Base-by-base conservation (phyloP, 1,284 basidiomycete species). In the Filobasidium uniguttulatum region DNA sequence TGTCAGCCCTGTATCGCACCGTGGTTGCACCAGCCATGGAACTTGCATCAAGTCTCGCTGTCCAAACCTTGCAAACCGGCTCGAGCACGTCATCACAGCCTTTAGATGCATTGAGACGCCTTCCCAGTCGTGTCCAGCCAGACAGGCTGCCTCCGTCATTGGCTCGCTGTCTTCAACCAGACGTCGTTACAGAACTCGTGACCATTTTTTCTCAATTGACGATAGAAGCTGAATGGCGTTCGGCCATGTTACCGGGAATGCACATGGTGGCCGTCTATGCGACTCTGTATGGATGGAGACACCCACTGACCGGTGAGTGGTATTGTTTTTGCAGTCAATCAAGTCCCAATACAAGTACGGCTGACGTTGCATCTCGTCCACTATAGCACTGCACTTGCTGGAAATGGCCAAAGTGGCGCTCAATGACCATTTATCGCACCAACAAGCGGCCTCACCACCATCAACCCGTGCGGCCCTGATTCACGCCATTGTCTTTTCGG, bases 291-390 rank as follows among this genome's bases (percentile, higher is more conserved):
- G 53, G 53, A 15, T 55, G 53, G 53, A 35, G 49, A 14, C 29
- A 48, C 33, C 53, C 53, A 5, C 31, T 55, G 3, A 49, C 52
- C 26, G 53, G 53, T 55, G 35, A 48, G 53, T 41, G n/a, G n/a
- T 20, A 9, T 17, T 26, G n/a, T n/a, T n/a, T n/a, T n/a, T n/a
- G n/a, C n/a, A n/a, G n/a, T n/a, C n/a, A n/a, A n/a, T n/a, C n/a
- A n/a, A n/a, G n/a, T n/a, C n/a, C n/a, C n/a, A n/a, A n/a, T n/a
- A n/a, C n/a, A n/a, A n/a, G n/a, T n/a, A n/a, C n/a, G n/a, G n/a
- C n/a, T n/a, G n/a, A n/a, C n/a, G n/a, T n/a, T n/a, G n/a, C n/a
- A n/a, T n/a, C n/a, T n/a, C n/a, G n/a, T n/a, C n/a, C n/a, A n/a
- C n/a, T n/a, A n/a, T n/a, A 49, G 48, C 29, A 12, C 41, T 49